These are phyloP conservation scores for Naganishia vaughanmartiniae DNA, from an alignment of 768 basidiomycete species.

Conservation along the genomic window DNA sequence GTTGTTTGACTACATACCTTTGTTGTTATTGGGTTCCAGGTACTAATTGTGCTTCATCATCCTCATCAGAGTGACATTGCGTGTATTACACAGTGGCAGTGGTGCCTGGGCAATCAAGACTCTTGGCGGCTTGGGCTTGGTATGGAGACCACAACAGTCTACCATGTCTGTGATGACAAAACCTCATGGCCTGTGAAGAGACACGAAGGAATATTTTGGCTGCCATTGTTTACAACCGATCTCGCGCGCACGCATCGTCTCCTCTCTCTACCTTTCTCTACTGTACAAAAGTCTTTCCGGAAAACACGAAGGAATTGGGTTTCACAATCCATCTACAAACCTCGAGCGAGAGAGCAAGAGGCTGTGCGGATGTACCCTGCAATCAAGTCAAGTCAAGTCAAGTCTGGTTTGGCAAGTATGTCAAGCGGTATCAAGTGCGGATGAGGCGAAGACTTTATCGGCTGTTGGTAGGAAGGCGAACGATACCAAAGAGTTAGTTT, in stretches of 20 bases:
- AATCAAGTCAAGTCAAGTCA: conserved; percentile 8
- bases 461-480: background rate
- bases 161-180: too few species aligned
- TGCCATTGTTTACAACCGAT: background rate
- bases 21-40: too few species aligned
- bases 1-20: too few species aligned
- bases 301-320: too few species aligned
- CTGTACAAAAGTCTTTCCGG: background rate
- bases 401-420: conserved; percentile 19
- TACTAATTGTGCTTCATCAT: too few species aligned
- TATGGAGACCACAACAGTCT: too few species aligned
- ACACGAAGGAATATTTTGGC: background rate
- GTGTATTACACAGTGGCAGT: too few species aligned
- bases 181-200: too few species aligned
- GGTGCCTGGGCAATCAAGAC: too few species aligned
- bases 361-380: background rate
- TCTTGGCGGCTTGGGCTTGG: too few species aligned
- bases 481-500: background rate
- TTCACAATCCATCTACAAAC: background rate
- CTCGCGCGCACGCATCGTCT: background rate
- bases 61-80: too few species aligned
- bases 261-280: background rate
- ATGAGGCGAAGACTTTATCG: conserved; percentile 1
- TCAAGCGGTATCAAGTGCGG: background rate
- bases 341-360: background rate